Base-by-base conservation (phyloP, 352 stramenopile species). In the Paralagenidium karlingii region DNA sequence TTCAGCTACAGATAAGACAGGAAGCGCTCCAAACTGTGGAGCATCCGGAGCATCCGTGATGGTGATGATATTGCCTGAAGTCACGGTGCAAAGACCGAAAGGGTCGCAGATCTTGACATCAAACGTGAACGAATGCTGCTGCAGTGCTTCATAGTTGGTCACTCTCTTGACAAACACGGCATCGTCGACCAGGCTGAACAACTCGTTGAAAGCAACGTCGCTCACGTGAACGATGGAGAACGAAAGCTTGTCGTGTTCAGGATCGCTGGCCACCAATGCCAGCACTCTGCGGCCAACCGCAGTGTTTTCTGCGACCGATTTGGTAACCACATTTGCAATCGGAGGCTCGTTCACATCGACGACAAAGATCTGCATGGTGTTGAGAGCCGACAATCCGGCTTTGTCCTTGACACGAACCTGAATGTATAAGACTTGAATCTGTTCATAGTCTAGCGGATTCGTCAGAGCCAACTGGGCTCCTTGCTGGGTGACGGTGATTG, bases 21-120 rank as follows among this genome's bases (percentile, higher is more conserved):
- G 25, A 0, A 38, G 43, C n/a, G 38, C 15, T 1, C 21, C 25
- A 40, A 78, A 58, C 28, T 61, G 49, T 19, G 67, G 67, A 0
- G 52, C 41, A 15, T 81, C 67, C 4, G 63, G 59, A 4, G 36
- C 63, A 43, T 81, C 59, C 2, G 51, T 34, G 16, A 81, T 53
- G 8, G 43, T 52, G 4, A 81, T 29, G 0, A 30, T 45, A 10
- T 52, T 74, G 5, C 61, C 61, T 22, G 61, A 63, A 47, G 71
- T 31, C 8, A 65, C 55, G 12, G 26, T 44, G 26, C 67, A 81
- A 2, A 70, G 18, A 0, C 32, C 42, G 1, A 67, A 40, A n/a
- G 63, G 52, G 32, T 81, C 67, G 26, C 67, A 81, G 4, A 43
- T 51, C 8, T 36, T 40, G 4, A 76, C 29, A 22, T 49, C 57